Base-by-base conservation (phyloP, 1,284 basidiomycete species). In the Fomitopsis betulina region DNA sequence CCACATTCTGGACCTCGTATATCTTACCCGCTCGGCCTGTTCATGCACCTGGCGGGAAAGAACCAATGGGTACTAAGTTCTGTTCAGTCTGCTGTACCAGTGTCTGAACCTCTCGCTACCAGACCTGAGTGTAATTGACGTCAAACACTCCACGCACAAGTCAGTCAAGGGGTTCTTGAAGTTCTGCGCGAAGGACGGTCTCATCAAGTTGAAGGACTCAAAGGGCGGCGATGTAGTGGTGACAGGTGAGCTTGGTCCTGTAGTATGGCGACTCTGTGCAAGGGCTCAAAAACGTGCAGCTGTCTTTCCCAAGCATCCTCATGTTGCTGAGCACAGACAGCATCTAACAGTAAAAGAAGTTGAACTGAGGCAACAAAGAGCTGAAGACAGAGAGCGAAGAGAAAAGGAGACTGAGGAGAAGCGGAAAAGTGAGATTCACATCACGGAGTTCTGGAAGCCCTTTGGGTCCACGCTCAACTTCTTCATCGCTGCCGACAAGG, bases 161-260 rank as follows among this genome's bases (percentile, higher is more conserved):
- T 92, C 91, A 42, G 79, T 95, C 19, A 82, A 86, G 2, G 79
- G 84, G 1, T 93, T 95, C 74, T 79, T 96, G 67, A 94, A 92
- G 68, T 68, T 80, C 21, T 76, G 79, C 5, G 86, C 89, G 60
- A 94, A 94, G 69, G 82, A 85, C 5, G 82, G 82, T 0, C 68
- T 95, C 17, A 64, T 96, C 32, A 83, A 83, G 19, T 76, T 89
- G 27, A 96, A 96, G 68, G 82, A 91, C 51, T 76, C 78, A 15
- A 86, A 88, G 60, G 81, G 85, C 0, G 91, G 89, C 45, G 68
- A 86, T 10, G 68, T 82, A n/a, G 73, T 93, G 19, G 79, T 80
- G 32, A 67, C 67, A 15, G 70, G 71, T 72, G n/a, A 17, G 60
- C 38, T 1, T 52, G 3, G 5, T 30, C 3, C 23, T 17, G 7